phyloP scores from a whole-genome alignment of 768 basidiomycete genomes.

The Mrakia blollopis region DNA sequence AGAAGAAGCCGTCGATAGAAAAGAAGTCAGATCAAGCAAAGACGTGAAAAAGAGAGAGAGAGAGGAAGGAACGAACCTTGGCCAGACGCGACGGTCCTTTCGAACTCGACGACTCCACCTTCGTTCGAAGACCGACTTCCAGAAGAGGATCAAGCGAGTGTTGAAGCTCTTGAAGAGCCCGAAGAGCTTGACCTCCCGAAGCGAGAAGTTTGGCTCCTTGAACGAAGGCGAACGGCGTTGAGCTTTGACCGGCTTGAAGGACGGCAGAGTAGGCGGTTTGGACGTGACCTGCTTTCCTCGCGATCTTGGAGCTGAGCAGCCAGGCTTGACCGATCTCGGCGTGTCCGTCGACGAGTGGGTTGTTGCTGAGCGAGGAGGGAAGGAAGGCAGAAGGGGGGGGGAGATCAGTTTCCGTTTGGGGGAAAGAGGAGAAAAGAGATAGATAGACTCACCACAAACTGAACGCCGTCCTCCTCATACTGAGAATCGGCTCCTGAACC shows the following conservation, averaged over 20 bases:
- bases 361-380: slow-evolving; percentile 19
- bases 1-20: slow-evolving; percentile 15
- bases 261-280: slow-evolving; percentile 96
- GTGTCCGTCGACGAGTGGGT: slow-evolving; percentile 30
- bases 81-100: slow-evolving; percentile 42
- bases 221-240: slow-evolving; percentile 71
- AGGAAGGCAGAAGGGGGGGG: not conserved
- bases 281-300: slow-evolving; percentile 87
- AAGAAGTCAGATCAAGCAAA: not conserved
- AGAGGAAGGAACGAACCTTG: slow-evolving; percentile 53
- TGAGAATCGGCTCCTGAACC: slow-evolving; percentile 78
- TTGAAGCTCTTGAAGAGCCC: slow-evolving; percentile 83
- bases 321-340: slow-evolving; percentile 75
- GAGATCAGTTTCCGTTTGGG: not conserved
- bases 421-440: not conserved
- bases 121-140: not conserved
- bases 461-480: slow-evolving; percentile 81
- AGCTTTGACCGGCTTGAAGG: slow-evolving; percentile 74
- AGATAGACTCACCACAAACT: slow-evolving; percentile 56
- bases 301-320: slow-evolving; percentile 91
- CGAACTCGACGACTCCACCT: not conserved
- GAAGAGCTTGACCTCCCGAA: slow-evolving; percentile 69
- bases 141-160: slow-evolving; percentile 48
- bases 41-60: no score
- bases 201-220: slow-evolving; percentile 84